Evolutionary conservation across 352 stramenopile genomes (phyloP), one percentile per base, ranked within the genome.

Genomic region (Globisporangium orthogonon): DNA sequence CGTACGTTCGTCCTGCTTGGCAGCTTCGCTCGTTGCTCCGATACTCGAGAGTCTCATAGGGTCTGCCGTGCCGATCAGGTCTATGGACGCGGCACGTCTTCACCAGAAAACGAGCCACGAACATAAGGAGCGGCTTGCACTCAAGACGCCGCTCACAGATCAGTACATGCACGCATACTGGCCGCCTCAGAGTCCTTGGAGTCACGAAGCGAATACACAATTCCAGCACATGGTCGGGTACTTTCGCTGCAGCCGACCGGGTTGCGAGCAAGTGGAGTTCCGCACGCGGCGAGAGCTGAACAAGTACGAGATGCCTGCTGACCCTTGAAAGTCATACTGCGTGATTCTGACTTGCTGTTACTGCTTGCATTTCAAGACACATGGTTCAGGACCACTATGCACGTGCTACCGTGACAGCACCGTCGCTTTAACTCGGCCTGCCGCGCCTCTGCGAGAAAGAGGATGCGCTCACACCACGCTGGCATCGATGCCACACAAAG

Each of bases 151-250:
- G 4, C 15, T 81, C 1, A 62, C 69, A 0, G 76, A 88, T 33
- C 76, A 88, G 52, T 84, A 84, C 52, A 52, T 86, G 30, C 78
- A 86, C 28, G 63, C 67, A 23, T 88, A 81, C 52, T 88, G 76
- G 78, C 76, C 78, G 0, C 57, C 65, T 31, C 65, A 68, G 28
- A 66, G 62, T 43, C 71, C 75, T 29, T 88, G 78, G 78, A 76
- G 63, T 14, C 54, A 77, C 46, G 67, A 72, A 18, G 47, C 41
- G 11, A 50, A 72, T 4, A 43, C 65, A 15, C 65, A 52, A 11
- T 49, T 46, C 54, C 61, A 58, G 47, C 61, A 28, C 50, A 81
- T 76, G 58, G 61, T 86, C 4, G 76, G 76, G 7, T 83, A 79
- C 49, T 86, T 77, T 39, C 54, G 56, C 3, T 88, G 78, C 40